Conservation (phyloP, 768 basidiomycete species). For the Naganishia onofrii region DNA sequence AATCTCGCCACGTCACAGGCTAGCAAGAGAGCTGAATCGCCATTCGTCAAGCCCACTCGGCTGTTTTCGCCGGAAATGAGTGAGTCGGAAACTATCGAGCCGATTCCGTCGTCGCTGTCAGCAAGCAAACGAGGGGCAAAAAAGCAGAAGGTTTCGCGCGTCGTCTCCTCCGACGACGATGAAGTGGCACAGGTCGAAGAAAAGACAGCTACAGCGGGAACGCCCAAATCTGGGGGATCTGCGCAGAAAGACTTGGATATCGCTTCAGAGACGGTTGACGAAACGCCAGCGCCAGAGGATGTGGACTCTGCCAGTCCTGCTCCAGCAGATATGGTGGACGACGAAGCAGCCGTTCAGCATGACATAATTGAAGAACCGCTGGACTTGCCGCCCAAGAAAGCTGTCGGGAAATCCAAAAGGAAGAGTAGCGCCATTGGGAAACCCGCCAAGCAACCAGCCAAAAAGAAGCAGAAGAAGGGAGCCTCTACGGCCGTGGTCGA, state of each 20-base stretch:
- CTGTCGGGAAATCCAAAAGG: conserved; percentile 3
- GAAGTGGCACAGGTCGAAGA: conserved; percentile 14
- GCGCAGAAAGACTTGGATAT: conserved; percentile 10
- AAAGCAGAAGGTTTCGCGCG: conserved; percentile 1
- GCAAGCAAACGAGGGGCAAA: neutral
- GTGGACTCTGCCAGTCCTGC: conserved; percentile 1
- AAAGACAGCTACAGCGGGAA: neutral
- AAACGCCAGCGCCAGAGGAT: neutral
- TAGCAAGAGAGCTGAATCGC: neutral
- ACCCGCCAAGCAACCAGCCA: conserved; percentile 20
- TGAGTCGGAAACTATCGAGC: neutral
- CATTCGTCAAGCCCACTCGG: neutral
- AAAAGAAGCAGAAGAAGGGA: conserved; percentile 27
- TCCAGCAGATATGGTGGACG: conserved; percentile 13
- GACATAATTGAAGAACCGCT: neutral
- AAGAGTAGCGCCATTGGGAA: conserved; percentile 17
- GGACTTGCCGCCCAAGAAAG: neutral
- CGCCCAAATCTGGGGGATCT: conserved; percentile 1
- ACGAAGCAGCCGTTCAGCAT: neutral
- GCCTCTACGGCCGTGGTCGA: conserved; percentile 14
- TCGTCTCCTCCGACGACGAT: conserved; percentile 21
- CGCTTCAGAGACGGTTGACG: conserved; percentile 2
- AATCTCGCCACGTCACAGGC: neutral
- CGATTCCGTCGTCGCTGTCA: neutral
- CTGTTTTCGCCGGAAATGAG: neutral